A percentile compares a stretch with the other conserved stretches of the same genome.
These are phyloP conservation scores for Sicyos edulis DNA, from an alignment of 306 rosid species.

Conservation along the genomic window DNA sequence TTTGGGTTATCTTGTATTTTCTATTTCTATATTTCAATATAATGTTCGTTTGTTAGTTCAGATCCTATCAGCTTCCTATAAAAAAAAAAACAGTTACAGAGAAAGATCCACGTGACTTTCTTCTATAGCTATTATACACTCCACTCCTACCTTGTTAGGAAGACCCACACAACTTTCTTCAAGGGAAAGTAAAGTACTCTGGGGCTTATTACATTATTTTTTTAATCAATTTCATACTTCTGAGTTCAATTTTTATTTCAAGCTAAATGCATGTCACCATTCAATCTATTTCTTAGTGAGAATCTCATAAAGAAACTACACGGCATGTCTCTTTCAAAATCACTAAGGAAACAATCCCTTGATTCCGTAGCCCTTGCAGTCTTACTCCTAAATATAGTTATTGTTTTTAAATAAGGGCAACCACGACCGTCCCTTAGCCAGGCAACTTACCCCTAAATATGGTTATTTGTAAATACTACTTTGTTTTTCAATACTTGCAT, in stretches of 20 bases:
- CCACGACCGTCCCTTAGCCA: too few species aligned
- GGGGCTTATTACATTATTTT: background rate
- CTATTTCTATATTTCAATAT: too few species aligned
- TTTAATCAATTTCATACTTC: background rate
- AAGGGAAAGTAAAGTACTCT: background rate
- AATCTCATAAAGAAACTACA: background rate
- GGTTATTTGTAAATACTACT: conserved; percentile 40
- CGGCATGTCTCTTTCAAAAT: background rate
- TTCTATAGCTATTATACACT: background rate
- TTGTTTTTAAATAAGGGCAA: too few species aligned
- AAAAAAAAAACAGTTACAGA: background rate
- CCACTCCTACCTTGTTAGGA: background rate
- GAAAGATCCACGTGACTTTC: background rate
- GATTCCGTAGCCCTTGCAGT: too few species aligned
- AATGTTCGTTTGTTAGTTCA: too few species aligned
- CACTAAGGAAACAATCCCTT: background rate
- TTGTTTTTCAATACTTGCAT: conserved; percentile 38
- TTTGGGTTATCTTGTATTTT: too few species aligned
- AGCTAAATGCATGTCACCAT: background rate
- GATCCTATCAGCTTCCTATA: too few species aligned
- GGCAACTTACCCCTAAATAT: conserved; percentile 43
- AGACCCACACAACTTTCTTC: background rate
- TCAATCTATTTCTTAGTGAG: background rate
- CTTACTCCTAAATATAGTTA: conserved; percentile 46
- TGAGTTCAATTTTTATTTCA: background rate